These are phyloP conservation scores for Acaromyces ingoldii DNA, from an alignment of 1,284 basidiomycete species.

Conservation along the genomic window DNA sequence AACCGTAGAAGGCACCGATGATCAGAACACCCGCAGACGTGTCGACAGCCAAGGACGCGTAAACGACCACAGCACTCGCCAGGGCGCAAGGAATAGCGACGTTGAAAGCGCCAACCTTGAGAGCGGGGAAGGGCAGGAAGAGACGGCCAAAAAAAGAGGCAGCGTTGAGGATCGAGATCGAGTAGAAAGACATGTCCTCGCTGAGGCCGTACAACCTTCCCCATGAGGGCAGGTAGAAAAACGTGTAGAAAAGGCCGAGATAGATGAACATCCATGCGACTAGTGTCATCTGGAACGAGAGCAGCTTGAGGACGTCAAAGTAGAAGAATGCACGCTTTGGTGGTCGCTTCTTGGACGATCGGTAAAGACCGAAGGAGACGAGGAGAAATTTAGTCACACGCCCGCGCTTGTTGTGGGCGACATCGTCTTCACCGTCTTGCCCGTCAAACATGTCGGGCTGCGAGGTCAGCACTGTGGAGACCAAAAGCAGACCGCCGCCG, in stretches of 20 bases:
- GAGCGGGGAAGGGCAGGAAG: background rate
- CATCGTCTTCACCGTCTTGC: too few relatives aligned
- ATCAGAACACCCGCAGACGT: background rate
- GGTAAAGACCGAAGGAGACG: too few relatives aligned
- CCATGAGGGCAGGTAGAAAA: constrained; percentile 3
- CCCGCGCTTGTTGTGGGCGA: too few relatives aligned
- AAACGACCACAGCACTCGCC: background rate
- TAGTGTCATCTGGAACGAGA: too few relatives aligned
- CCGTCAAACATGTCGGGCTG: too few relatives aligned
- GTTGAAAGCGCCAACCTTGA: background rate
- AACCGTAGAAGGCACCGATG: background rate
- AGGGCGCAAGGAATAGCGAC: background rate
- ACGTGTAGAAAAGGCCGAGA: background rate
- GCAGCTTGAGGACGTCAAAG: background rate
- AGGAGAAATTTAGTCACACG: too few relatives aligned
- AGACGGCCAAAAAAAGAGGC: constrained; percentile 2
- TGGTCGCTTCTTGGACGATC: background rate
- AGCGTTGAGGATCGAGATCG: constrained; percentile 3
- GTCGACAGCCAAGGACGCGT: background rate
- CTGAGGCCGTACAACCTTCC: background rate
- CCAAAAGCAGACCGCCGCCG: background rate
- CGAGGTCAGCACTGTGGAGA: background rate
- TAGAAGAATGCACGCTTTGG: background rate
- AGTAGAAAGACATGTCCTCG: constrained; percentile 1
- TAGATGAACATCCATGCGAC: background rate